Percentiles rank a stretch among this genome's conserved stretches.
Evolutionary conservation across 495 filamentous ascomycete genomes (phyloP).

Genomic region (Trichoderma gamsii): DNA sequence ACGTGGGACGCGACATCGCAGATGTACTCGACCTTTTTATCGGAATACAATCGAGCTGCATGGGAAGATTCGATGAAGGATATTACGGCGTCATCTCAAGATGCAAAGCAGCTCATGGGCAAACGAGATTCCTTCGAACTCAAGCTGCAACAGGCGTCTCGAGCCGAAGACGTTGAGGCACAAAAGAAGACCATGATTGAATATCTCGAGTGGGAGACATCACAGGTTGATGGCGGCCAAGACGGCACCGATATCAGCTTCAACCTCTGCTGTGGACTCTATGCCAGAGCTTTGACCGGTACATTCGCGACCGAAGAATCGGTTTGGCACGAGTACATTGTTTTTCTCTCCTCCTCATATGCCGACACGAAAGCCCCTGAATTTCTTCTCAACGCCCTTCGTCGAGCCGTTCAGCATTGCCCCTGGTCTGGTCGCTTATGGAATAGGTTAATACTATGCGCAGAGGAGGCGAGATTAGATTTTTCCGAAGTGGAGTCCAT

Average conservation of each 20-base stretch:
- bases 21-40: conserved; percentile 73
- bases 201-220: conserved; percentile 81
- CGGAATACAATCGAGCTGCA: conserved; percentile 62
- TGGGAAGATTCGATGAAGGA: conserved; percentile 79
- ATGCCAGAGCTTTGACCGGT: conserved; percentile 63
- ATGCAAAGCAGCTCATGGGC: conserved; percentile 62
- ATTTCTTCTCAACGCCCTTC: conserved; percentile 42
- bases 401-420: conserved; percentile 77
- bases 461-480: conserved; percentile 65
- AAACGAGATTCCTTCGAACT: conserved; percentile 67
- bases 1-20: conserved; percentile 83
- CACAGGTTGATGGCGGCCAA: conserved; percentile 45
- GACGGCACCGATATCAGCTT: conserved; percentile 41
- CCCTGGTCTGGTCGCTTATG: conserved; percentile 89
- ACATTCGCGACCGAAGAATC: conserved; percentile 61
- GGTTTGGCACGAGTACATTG: conserved; percentile 76
- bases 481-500: conserved; percentile 79
- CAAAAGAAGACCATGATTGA: conserved; percentile 57
- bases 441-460: conserved; percentile 78
- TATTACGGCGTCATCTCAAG: conserved; percentile 56
- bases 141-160: conserved; percentile 52
- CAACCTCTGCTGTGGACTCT: conserved; percentile 65
- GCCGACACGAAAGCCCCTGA: neutral
- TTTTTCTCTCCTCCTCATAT: conserved; percentile 56
- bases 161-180: conserved; percentile 50